Conservation (phyloP, 2,329 filamentous ascomycete genomes). For the Curvularia verruculosa region DNA sequence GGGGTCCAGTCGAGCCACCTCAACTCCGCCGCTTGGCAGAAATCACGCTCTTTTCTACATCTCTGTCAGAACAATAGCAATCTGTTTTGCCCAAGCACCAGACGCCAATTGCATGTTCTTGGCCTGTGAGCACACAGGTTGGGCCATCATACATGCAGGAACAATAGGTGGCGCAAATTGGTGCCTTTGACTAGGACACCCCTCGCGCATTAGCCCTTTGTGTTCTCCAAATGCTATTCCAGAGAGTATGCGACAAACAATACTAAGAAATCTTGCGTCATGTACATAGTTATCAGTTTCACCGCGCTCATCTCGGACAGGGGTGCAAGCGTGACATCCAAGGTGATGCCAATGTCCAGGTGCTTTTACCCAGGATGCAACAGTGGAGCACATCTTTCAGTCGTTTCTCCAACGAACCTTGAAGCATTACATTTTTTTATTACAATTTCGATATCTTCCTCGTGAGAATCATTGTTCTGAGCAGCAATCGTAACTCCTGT, state of each 20-base stretch:
- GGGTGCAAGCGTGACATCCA: too few species aligned
- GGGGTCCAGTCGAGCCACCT: conserved; percentile 17
- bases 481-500: neutral
- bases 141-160: neutral
- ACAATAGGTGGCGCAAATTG: neutral
- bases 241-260: conserved; percentile 5
- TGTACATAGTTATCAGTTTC: neutral
- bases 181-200: neutral
- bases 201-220: neutral
- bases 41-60: conserved; percentile 17
- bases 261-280: neutral
- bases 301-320: too few species aligned
- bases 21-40: conserved; percentile 21
- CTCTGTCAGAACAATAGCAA: conserved; percentile 27
- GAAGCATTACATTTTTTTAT: too few species aligned
- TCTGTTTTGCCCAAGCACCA: conserved; percentile 5
- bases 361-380: neutral
- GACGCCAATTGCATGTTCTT: neutral
- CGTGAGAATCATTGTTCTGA: neutral
- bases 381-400: neutral
- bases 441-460: neutral
- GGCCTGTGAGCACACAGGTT: neutral
- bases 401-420: neutral
- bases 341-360: neutral
- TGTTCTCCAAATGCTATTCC: neutral